Base-by-base conservation (phyloP, 306 rosid species). In the Quercus wislizeni region DNA sequence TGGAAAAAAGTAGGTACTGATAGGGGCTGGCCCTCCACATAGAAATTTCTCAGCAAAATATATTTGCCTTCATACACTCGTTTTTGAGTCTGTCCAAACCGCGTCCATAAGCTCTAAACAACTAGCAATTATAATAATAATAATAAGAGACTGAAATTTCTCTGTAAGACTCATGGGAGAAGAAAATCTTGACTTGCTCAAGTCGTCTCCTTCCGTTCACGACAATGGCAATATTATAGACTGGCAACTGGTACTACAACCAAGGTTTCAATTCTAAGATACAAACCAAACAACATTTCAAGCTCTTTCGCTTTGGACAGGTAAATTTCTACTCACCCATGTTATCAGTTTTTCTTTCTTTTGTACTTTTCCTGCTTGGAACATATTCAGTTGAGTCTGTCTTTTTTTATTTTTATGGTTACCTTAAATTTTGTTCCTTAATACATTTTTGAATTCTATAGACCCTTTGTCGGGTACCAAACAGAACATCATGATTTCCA, bases 141-240 rank as follows among this genome's bases (percentile, higher is more conserved):
- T 49, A 12, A 12, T 49, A 10, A 49, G 15, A 49, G 15, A 49
- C n/a, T 61, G 6, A 63, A 64, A 23, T 74, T 74, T 83, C 76
- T 64, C 83, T 23, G 58, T 57, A 49, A 13, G 4, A 10, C 2
- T 13, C 14, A 11, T 12, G 17, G 17, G 54, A 49, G 54, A 49
- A 49, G 54, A 12, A 76, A 68, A 25, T 77, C 35, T 80, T 81
- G 80, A 83, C 86, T 75, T 74, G 49, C 21, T 68, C 28, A 63
- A 69, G 86, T 78, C 86, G 33, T 83, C 81, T 73, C 76, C 35
- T 31, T n/a, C 31, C 52, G 35, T 17, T 18, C 73, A 46, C 7
- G 20, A 67, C 71, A 6, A 63, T 27, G 5, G 38, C 27, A 2
- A 8, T 33, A 5, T 19, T 35, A 19, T 33, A 7, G 49, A 46